Conservation (phyloP, 331 rosid genomes). For the Pyrus hybrid region DNA sequence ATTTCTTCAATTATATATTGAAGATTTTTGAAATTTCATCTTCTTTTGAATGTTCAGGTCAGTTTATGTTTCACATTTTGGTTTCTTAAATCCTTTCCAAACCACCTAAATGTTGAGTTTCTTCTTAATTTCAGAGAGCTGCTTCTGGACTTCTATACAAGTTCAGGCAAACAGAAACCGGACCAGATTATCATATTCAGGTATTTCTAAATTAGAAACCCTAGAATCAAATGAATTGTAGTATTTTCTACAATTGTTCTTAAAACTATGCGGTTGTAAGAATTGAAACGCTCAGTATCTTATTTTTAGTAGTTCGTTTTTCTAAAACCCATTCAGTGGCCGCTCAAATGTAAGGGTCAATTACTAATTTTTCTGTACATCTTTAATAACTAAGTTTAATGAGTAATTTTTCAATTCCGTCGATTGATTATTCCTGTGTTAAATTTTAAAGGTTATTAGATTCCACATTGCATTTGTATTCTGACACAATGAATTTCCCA, state of each 20-base stretch:
- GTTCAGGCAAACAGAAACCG: slow-evolving; percentile 71
- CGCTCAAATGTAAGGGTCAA: background rate
- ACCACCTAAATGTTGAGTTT: background rate
- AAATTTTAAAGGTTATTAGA: background rate
- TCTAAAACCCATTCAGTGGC: background rate
- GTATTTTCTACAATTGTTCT: background rate
- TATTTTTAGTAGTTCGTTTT: background rate
- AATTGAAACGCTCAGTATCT: background rate
- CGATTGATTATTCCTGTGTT: background rate
- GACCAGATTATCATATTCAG: slow-evolving; percentile 89
- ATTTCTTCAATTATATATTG: background rate
- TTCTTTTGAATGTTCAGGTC: background rate
- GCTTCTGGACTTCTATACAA: slow-evolving; percentile 57
- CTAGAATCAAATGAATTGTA: background rate
- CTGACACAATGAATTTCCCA: background rate
- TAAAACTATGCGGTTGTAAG: background rate
- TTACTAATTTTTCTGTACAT: background rate
- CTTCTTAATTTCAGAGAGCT: slow-evolving; percentile 56
- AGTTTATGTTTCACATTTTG: background rate
- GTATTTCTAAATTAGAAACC: slow-evolving; percentile 8
- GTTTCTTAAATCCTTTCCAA: background rate
- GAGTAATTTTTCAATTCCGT: background rate
- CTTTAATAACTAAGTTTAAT: background rate
- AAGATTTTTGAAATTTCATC: background rate
- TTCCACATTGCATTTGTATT: background rate